Conservation (phyloP, 352 stramenopile species). For the Pythium rishiriense region DNA sequence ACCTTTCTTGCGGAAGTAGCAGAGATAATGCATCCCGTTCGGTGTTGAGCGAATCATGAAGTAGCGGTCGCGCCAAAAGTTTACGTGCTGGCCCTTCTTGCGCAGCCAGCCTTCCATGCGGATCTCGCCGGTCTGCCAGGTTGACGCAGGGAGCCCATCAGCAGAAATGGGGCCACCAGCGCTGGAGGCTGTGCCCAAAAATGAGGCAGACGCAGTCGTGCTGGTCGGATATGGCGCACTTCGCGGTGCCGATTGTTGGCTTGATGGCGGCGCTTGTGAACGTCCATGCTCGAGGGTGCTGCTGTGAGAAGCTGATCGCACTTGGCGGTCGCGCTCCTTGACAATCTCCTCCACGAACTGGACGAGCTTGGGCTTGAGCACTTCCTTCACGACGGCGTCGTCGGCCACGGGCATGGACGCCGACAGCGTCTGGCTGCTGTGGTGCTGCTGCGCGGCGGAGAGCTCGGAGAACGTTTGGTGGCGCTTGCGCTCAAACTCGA, state of each 20-base stretch:
- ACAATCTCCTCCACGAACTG: slow-evolving; percentile 78
- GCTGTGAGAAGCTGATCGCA: slow-evolving; percentile 9
- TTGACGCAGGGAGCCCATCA: slow-evolving; percentile 6
- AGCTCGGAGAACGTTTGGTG: slow-evolving; percentile 25
- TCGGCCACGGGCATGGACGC: slow-evolving; percentile 42
- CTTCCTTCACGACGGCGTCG: slow-evolving; percentile 59
- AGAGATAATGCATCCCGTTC: slow-evolving; percentile 79
- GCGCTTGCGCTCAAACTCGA: slow-evolving; percentile 43
- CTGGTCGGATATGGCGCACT: slow-evolving; percentile 5
- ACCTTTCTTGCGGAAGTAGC: slow-evolving; percentile 84
- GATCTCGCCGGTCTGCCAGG: slow-evolving; percentile 57
- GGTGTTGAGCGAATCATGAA: slow-evolving; percentile 87
- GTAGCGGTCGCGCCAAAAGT: slow-evolving; percentile 83
- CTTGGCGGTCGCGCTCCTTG: slow-evolving; percentile 55
- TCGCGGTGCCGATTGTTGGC: neutral
- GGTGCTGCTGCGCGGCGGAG: neutral
- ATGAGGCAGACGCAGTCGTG: slow-evolving; percentile 19
- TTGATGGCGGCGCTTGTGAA: neutral
- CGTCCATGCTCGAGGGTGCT: neutral
- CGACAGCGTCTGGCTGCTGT: slow-evolving; percentile 18
- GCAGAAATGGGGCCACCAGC: slow-evolving; percentile 4
- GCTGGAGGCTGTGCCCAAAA: slow-evolving; percentile 9
- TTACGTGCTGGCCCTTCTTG: slow-evolving; percentile 87
- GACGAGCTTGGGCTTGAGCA: slow-evolving; percentile 76
- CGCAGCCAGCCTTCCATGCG: slow-evolving; percentile 85